A percentile compares a stretch with the other conserved stretches of the same genome.
Evolutionary conservation across 164 flowering plant species (phyloP).

Genomic region (Tetracentron sinense): DNA sequence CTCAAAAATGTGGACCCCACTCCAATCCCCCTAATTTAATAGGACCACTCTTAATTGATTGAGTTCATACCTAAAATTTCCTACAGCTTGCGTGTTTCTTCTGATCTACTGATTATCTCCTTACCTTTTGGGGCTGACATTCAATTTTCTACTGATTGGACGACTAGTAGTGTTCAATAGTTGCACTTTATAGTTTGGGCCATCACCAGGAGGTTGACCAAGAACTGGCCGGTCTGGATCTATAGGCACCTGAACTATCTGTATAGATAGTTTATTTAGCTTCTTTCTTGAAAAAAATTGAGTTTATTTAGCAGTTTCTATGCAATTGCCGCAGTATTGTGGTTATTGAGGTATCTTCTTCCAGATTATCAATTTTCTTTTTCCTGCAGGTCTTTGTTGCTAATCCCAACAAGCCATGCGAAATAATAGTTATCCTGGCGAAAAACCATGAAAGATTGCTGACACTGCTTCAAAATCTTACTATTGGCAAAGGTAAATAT

Average conservation of each 20-base stretch:
- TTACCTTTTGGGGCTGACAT: too few species aligned
- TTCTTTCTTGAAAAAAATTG: too few species aligned
- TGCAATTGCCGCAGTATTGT: too few species aligned
- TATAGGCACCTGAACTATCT: not conserved
- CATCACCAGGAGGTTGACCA: not conserved
- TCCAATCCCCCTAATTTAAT: too few species aligned
- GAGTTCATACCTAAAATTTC: too few species aligned
- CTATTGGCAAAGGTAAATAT: conserved; percentile 63
- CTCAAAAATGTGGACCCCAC: too few species aligned
- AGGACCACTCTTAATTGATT: too few species aligned
- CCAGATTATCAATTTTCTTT: not conserved
- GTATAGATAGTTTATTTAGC: too few species aligned
- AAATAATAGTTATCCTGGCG: conserved; percentile 66
- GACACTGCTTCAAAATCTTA: conserved; percentile 64
- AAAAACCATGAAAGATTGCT: conserved; percentile 73
- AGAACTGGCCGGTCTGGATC: not conserved
- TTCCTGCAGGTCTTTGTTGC: conserved; percentile 83
- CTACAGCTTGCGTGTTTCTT: too few species aligned
- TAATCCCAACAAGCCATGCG: conserved; percentile 89
- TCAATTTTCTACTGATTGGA: not conserved
- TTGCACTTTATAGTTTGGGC: too few species aligned
- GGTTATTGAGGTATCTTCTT: not conserved
- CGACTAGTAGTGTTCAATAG: not conserved
- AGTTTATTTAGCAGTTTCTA: too few species aligned
- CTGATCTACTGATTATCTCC: too few species aligned